Conservation (phyloP, 1,139 yeast genomes). For the Suhomyces anneliseae region DNA sequence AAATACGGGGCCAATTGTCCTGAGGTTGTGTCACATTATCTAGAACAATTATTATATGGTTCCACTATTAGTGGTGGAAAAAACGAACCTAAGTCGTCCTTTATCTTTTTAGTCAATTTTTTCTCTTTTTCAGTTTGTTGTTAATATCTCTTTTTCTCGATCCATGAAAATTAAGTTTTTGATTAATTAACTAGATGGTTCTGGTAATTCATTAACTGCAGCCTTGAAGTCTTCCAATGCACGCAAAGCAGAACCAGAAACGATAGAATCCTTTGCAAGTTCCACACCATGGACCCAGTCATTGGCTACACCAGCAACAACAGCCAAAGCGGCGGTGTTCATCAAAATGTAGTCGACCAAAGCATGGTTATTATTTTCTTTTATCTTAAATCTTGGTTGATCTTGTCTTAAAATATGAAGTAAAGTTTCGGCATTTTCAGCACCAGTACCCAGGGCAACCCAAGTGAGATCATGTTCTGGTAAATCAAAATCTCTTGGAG, state of each 20-base stretch:
- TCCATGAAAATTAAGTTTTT: not conserved
- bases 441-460: conserved; percentile 85
- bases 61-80: too few relatives aligned
- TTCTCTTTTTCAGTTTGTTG: not conserved
- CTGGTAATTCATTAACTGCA: conserved; percentile 30
- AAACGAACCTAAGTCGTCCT: too few relatives aligned
- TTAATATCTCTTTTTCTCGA: not conserved
- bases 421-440: conserved; percentile 71
- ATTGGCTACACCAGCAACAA: conserved; percentile 65
- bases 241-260: conserved; percentile 61
- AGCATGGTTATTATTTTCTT: conserved; percentile 47
- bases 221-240: conserved; percentile 59
- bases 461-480: conserved; percentile 65
- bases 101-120: too few relatives aligned
- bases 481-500: conserved; percentile 77
- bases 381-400: conserved; percentile 38
- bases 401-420: conserved; percentile 57
- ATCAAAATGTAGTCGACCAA: conserved; percentile 81
- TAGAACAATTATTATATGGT: not conserved
- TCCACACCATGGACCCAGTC: conserved; percentile 78
- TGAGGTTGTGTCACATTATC: not conserved
- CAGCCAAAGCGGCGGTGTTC: conserved; percentile 86
- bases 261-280: conserved; percentile 67
- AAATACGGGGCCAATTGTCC: not conserved
- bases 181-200: not conserved